Base-by-base conservation (phyloP, 805 yeast species). In the Lipomyces sp. region DNA sequence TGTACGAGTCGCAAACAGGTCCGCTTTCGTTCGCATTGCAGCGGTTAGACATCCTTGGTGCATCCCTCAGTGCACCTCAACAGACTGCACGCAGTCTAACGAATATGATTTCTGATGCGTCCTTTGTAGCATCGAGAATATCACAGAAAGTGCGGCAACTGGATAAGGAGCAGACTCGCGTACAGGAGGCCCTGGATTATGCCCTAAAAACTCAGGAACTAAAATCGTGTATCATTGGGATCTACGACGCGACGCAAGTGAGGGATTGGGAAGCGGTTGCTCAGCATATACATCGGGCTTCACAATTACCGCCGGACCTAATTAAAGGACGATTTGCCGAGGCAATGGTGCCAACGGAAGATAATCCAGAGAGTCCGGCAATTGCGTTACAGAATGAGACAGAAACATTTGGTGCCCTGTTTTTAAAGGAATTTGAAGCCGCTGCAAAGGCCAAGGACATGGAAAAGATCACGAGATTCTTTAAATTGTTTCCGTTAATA, bases 401-500 rank as follows among this genome's bases (percentile, higher is more conserved):
- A 3, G 80, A 78, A 1, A 82, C 86, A 48, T 80, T 95, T 65
- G 86, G 85, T 4, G 75, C 75, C 0, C 77, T 86, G 2, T 92
- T 93, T 73, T 78, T 81, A 45, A 74, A 79, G 10, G 88, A 87
- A 71, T 95, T 95, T 77, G 83, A 83, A 57, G 81, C 82, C 53
- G 96, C 97, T 0, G 89, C 97, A 1, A 76, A 79, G 10, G 78
- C 79, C 0, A 85, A 85, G 62, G 86, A 91, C 72, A 90, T 90
- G 63, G 87, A 85, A 56, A 82, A 85, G 63, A 79, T 95, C 62
- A 90, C 97, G 0, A 81, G 87, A 64, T 90, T 87, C 75, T 95
- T 94, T 79, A 89, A 90, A 73, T 79, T 92, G 72, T 94, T 95
- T 75, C 99, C 99, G 10, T 80, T 93, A 62, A 87, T 95, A 53